These are phyloP conservation scores for Eucalyptus victrix DNA, from an alignment of 345 rosid species.

Conservation along the genomic window DNA sequence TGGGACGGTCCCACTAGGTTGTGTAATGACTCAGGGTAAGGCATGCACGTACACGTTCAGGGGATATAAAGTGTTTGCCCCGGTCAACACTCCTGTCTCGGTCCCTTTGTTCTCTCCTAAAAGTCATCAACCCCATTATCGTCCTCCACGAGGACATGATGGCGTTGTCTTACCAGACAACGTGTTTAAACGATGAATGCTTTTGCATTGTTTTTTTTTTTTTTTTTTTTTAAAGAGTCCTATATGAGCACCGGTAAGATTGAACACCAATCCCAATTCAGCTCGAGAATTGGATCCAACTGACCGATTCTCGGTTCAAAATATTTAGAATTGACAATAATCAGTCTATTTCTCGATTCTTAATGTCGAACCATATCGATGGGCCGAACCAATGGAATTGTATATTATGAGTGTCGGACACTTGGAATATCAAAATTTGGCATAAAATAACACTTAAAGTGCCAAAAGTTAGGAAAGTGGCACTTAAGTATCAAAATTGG, in stretches of 20 bases:
- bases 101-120: not conserved
- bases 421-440: fast-evolving
- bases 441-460: too few relatives aligned
- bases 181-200: not conserved
- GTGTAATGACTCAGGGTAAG: not conserved
- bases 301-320: not conserved
- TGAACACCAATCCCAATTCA: not conserved
- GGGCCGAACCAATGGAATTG: fast-evolving
- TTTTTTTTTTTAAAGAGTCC: fast-evolving
- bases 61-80: not conserved
- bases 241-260: not conserved
- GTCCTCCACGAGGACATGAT: not conserved
- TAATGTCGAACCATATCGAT: not conserved
- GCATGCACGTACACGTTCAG: not conserved
- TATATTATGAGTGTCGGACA: not conserved
- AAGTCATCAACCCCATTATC: not conserved
- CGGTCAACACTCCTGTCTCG: not conserved
- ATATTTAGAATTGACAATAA: not conserved
- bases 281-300: fast-evolving
- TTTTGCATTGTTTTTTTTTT: not conserved
- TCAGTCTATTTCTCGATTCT: fast-evolving
- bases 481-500: fast-evolving
- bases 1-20: not conserved
- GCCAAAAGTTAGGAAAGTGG: fast-evolving
- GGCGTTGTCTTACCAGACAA: not conserved